A percentile compares a stretch with the other conserved stretches of the same genome.
phyloP scores from a whole-genome alignment of 1,139 yeast genomes.

The Saccharomyces pastorianus region DNA sequence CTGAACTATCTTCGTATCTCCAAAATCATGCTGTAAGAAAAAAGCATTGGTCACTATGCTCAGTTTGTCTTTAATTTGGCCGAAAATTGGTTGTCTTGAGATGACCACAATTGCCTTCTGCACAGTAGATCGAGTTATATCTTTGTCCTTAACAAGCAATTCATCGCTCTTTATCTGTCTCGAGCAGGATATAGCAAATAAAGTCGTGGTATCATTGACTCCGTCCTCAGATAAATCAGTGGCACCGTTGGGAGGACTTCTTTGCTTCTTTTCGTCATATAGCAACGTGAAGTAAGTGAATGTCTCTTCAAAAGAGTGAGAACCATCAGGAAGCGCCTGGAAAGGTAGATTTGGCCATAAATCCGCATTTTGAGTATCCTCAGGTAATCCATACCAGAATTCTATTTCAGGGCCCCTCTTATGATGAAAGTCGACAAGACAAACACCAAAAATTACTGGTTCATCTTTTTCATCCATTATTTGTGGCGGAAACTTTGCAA shows the following conservation, averaged over 20 bases:
- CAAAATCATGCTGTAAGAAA: constrained; percentile 71
- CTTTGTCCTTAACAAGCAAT: constrained; percentile 49
- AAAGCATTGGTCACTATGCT: constrained; percentile 84
- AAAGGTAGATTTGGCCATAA: constrained; percentile 88
- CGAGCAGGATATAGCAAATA: constrained; percentile 91
- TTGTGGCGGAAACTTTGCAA: not conserved
- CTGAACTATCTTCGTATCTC: constrained; percentile 58
- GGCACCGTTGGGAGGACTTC: constrained; percentile 24
- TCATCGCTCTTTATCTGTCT: constrained; percentile 68
- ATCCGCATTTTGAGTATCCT: constrained; percentile 34
- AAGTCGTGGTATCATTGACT: constrained; percentile 44
- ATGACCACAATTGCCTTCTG: constrained; percentile 90
- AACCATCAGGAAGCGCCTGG: constrained; percentile 94
- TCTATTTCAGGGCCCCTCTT: constrained; percentile 92
- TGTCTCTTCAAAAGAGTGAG: constrained; percentile 86
- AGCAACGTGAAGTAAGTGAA: constrained; percentile 82
- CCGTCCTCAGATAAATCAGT: constrained; percentile 29
- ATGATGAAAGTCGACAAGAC: constrained; percentile 91
- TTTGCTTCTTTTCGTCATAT: constrained; percentile 47
- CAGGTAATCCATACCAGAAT: constrained; percentile 73
- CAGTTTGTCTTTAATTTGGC: constrained; percentile 80
- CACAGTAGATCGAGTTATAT: constrained; percentile 78
- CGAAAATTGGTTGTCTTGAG: constrained; percentile 76
- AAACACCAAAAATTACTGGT: constrained; percentile 61
- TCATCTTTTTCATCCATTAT: not conserved